A percentile compares a stretch with the other conserved stretches of the same genome.
These are phyloP conservation scores for Cicer bijugum DNA, from an alignment of 306 rosid genomes.

Conservation along the genomic window DNA sequence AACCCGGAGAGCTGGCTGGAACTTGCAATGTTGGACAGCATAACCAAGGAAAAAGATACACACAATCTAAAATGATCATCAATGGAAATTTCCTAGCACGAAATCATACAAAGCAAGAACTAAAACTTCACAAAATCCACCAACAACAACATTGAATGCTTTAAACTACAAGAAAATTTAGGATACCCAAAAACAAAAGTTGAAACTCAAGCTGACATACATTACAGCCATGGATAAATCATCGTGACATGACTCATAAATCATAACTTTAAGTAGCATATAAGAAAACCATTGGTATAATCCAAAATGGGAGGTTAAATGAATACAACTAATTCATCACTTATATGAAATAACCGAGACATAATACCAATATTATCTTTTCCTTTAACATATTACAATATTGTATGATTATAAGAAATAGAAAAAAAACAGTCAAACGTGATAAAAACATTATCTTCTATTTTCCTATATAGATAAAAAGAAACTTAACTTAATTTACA, in stretches of 20 bases:
- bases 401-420: too few species aligned
- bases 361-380: conserved; percentile 7
- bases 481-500: neutral
- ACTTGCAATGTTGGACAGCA: neutral
- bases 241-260: neutral
- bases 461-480: neutral
- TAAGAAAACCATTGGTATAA: neutral
- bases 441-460: too few species aligned
- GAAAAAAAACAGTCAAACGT: too few species aligned
- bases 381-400: too few species aligned
- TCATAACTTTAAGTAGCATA: neutral
- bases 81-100: neutral
- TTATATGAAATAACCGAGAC: neutral
- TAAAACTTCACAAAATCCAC: neutral
- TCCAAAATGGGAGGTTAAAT: neutral
- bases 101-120: neutral
- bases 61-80: neutral
- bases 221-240: neutral
- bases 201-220: neutral
- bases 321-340: neutral
- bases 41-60: neutral
- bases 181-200: neutral
- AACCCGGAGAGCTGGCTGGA: neutral
- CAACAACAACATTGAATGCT: neutral
- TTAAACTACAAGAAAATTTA: neutral